Conservation (phyloP, 148 eudicot species). For the Oxyria digyna region DNA sequence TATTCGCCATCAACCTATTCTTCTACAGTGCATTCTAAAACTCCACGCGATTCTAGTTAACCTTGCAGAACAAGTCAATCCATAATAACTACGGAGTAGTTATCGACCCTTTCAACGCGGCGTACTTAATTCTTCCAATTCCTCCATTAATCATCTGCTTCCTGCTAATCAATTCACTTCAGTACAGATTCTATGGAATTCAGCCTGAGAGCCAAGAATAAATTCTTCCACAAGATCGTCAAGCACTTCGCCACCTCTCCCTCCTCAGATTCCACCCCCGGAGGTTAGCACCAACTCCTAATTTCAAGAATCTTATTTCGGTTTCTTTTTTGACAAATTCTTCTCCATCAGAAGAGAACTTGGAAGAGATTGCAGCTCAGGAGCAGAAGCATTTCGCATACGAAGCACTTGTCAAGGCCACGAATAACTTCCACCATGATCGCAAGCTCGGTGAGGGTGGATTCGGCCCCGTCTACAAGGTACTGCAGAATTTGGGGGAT, state of each 20-base stretch:
- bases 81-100: too few relatives aligned
- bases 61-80: too few relatives aligned
- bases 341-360: conserved; percentile 15
- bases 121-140: background rate
- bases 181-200: background rate
- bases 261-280: background rate
- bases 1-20: too few relatives aligned
- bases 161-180: background rate
- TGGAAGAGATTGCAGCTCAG: conserved; percentile 64
- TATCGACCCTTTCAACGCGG: too few relatives aligned
- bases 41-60: too few relatives aligned
- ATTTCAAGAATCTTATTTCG: background rate
- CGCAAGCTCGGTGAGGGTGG: conserved; percentile 93
- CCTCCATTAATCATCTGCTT: background rate
- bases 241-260: background rate
- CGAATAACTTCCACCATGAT: conserved; percentile 51
- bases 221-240: background rate
- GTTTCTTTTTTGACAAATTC: background rate
- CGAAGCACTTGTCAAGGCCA: conserved; percentile 51
- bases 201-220: background rate
- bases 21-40: too few relatives aligned
- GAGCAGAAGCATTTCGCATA: conserved; percentile 58
- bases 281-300: background rate
- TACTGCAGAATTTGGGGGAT: too few relatives aligned
- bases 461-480: conserved; percentile 90